Evolutionary conservation across 129 eudicot genomes (phyloP), one percentile per base, ranked within the genome.

Genomic region (Smallanthus sonchifolius): DNA sequence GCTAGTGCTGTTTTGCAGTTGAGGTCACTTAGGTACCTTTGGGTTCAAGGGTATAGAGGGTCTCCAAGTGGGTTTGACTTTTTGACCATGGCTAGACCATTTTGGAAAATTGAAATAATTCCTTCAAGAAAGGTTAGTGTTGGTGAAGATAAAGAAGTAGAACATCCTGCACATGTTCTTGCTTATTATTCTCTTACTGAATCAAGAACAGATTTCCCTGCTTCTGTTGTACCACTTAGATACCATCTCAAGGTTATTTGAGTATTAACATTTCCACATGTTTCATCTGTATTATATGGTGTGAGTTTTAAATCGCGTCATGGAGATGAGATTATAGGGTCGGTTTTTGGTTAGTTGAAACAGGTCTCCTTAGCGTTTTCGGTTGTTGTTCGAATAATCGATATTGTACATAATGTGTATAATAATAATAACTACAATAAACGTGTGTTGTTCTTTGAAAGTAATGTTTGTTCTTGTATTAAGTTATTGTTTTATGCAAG

Each of bases 181-280:
- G 98, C 97, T 1, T 90, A 93, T 74, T 93, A 86, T 70, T 93
- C 98, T 4, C 92, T 93, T 62, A 87, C 91, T 8, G 98, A 96
- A 34, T 89, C 76, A 70, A 86, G 97, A 82, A 86, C 84, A 17
- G 98, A 93, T 85, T 86, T 84, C 77, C 98, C 98, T 0, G 77
- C 59, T n/a, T 74, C 89, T 11, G 96, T 92, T 51, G 69, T 61
- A 16, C 95, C 95, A 24, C 70, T 71, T 70, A 65, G 77, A 73
- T 73, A 45, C 56, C 60, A 45, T 11, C 14, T 59, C 60, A 43
- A 60, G 59, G 65, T 34, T 63, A 34, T 59, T 15, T 59, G 68
- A 72, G 67, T 34, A 20, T 61, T 36, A 61, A 14, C 19, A 4
- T 34, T 61, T 61, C 43, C 10, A 61, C 43, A 3, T 61, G 43